phyloP scores from a whole-genome alignment of 805 yeast genomes.

The Blastobotrys mokoenaii region DNA sequence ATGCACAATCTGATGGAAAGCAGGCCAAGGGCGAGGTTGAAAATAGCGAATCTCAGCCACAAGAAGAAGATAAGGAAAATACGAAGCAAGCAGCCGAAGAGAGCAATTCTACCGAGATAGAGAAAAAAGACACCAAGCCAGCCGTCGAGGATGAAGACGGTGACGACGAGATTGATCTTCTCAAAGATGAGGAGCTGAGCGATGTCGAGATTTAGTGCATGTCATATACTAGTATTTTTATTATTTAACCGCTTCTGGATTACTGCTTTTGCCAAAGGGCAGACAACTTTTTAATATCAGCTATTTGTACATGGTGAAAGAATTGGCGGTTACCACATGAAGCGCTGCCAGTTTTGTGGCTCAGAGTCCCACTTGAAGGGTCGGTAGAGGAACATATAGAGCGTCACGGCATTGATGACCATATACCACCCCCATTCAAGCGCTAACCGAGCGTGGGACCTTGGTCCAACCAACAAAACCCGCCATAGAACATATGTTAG shows the following conservation, averaged over 20 bases:
- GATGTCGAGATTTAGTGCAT: slow-evolving; percentile 16
- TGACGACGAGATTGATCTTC: slow-evolving; percentile 14
- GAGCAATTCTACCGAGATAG: slow-evolving; percentile 4
- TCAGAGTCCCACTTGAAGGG: slow-evolving; percentile 66
- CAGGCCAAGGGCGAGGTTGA: slow-evolving; percentile 7
- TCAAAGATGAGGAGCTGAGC: slow-evolving; percentile 12
- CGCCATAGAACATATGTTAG: slow-evolving; percentile 75
- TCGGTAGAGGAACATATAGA: slow-evolving; percentile 47
- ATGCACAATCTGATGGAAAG: slow-evolving; percentile 8
- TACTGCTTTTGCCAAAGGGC: too few relatives aligned
- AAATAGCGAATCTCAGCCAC: slow-evolving; percentile 1
- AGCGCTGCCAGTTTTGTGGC: slow-evolving; percentile 53
- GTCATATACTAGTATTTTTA: not conserved
- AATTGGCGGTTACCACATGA: slow-evolving; percentile 68
- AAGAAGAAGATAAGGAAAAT: not conserved
- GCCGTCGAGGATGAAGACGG: slow-evolving; percentile 8
- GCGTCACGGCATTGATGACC: slow-evolving; percentile 44
- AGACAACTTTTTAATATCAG: too few relatives aligned
- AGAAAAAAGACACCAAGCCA: not conserved
- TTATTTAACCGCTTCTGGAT: not conserved
- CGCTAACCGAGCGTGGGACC: slow-evolving; percentile 29
- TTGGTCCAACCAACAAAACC: slow-evolving; percentile 29
- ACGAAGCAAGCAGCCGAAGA: not conserved
- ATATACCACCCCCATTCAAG: slow-evolving; percentile 59
- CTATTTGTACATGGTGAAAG: not conserved